Evolutionary conservation across 2,329 filamentous ascomycete species (phyloP), one percentile per base, ranked within the genome.

Genomic region (Fusarium equiseti): DNA sequence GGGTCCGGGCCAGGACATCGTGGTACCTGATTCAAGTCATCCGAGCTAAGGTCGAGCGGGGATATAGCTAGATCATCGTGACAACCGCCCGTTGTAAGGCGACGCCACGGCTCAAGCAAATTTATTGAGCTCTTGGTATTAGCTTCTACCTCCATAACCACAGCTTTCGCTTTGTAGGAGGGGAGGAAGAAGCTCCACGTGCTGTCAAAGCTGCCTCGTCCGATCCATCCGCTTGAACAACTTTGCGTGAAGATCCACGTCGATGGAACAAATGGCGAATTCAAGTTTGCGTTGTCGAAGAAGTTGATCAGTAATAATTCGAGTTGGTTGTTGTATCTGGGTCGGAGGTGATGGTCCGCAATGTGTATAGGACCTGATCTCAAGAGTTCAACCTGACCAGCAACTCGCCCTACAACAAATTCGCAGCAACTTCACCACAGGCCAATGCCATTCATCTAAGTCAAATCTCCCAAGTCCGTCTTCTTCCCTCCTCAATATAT

Each of bases 111-210:
- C 66, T 76, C 73, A 44, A 76, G 68, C 50, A 75, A 57, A 50
- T 66, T 69, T 32, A 72, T 66, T 46, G 74, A 71, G 53, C 42
- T 73, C 68, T 75, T 72, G n/a, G 64, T 63, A 48, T 64, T 75
- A 15, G 71, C 51, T 54, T 72, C 73, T 66, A 76, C 66, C 65
- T 76, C 73, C 72, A 75, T 76, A 29, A 66, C 72, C 49, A 75
- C 62, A 73, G 70, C 68, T 70, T 65, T 44, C 65, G 61, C 72
- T 73, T 70, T 70, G 72, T 40, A 64, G 49, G 65, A 63, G 27
- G 62, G 63, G 62, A 58, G 62, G 59, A 66, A 59, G 61, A 61
- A 59, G 59, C 72, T 73, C 69, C 71, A 57, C 52, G 60, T 60
- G 59, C 60, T 54, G 60, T 75, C 61, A 75, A 61, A 70, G 65